Evolutionary conservation across 768 basidiomycete genomes (phyloP).

Genomic region (Ephemerocybe angulata): DNA sequence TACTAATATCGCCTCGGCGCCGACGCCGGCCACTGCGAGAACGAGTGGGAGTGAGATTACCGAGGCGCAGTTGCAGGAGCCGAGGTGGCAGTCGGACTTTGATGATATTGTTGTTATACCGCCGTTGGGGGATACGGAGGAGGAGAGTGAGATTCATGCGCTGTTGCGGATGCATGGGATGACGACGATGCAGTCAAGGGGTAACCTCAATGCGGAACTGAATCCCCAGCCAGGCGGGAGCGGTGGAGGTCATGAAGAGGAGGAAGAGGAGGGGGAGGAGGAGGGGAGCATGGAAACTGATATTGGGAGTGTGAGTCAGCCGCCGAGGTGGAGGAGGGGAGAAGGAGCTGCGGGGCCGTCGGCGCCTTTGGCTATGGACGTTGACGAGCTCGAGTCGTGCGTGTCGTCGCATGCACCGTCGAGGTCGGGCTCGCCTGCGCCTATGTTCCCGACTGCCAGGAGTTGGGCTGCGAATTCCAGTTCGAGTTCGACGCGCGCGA

Average conservation of each 20-base stretch:
- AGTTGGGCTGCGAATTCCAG: neutral
- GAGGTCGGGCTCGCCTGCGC: constrained; percentile 32
- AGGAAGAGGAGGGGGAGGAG: constrained; percentile 21
- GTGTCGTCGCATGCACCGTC: constrained; percentile 38
- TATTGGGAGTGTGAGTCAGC: constrained; percentile 25
- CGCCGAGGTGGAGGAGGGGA: constrained; percentile 8
- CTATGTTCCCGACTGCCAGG: neutral
- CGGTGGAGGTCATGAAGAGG: constrained; percentile 14
- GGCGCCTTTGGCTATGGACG: constrained; percentile 27
- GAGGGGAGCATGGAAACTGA: too few species aligned
- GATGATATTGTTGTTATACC: constrained; percentile 55
- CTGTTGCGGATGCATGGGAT: constrained; percentile 49
- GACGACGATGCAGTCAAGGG: constrained; percentile 26
- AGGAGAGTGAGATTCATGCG: constrained; percentile 57
- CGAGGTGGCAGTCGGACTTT: constrained; percentile 22
- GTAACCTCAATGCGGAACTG: constrained; percentile 12
- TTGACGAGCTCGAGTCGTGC: constrained; percentile 54
- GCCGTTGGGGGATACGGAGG: constrained; percentile 48
- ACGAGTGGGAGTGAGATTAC: constrained; percentile 6
- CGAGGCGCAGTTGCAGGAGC: constrained; percentile 16
- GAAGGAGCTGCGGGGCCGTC: neutral
- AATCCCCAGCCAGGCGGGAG: too few species aligned
- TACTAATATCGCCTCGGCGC: neutral
- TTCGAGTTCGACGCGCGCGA: constrained; percentile 7
- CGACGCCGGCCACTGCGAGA: neutral